Conservation (phyloP, 768 basidiomycete genomes). For the Melanogaster broomeanus region DNA sequence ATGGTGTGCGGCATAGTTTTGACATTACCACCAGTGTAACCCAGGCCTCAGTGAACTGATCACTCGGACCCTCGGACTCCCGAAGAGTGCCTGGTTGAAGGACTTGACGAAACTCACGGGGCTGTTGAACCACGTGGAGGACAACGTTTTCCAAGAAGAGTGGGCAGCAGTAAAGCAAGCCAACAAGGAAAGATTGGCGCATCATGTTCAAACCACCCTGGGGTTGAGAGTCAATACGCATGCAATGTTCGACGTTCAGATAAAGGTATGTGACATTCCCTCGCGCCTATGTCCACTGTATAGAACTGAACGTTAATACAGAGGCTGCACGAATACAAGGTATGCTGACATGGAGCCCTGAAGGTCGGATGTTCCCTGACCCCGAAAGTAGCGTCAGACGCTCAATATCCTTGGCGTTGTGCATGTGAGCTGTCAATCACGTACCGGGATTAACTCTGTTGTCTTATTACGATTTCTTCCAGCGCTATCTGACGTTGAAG, state of each 20-base stretch:
- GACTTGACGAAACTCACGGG: slow-evolving; percentile 77
- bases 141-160: slow-evolving; percentile 71
- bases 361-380: background rate
- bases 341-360: slow-evolving; percentile 18
- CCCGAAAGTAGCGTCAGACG: slow-evolving; percentile 70
- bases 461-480: slow-evolving; percentile 9
- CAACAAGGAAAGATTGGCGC: slow-evolving; percentile 89
- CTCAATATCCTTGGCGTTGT: slow-evolving; percentile 92
- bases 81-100: slow-evolving; percentile 82
- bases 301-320: slow-evolving; percentile 31
- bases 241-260: slow-evolving; percentile 91
- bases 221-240: slow-evolving; percentile 71
- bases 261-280: slow-evolving; percentile 51
- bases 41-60: slow-evolving; percentile 84
- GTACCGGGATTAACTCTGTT: background rate
- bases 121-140: slow-evolving; percentile 70
- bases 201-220: slow-evolving; percentile 69
- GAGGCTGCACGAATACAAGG: slow-evolving; percentile 93
- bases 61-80: slow-evolving; percentile 73
- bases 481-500: slow-evolving; percentile 86
- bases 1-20: background rate
- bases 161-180: slow-evolving; percentile 87
- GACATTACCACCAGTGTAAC: slow-evolving; percentile 64
- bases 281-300: background rate
- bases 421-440: slow-evolving; percentile 51